These are phyloP conservation scores for Didymella glomerata DNA, from an alignment of 2,329 filamentous ascomycete genomes.

Conservation along the genomic window DNA sequence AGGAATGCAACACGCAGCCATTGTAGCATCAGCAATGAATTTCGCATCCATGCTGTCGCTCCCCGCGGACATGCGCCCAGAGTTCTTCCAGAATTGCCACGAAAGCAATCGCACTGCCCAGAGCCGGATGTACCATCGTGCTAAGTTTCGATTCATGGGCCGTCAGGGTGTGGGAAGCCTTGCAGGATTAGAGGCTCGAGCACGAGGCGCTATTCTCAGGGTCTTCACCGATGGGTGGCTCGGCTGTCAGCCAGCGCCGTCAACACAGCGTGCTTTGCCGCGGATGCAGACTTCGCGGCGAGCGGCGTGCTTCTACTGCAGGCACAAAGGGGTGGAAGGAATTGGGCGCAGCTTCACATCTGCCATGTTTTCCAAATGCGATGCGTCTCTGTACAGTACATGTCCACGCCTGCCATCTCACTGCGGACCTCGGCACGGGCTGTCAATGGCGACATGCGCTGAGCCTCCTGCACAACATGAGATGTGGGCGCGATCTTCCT, in stretches of 20 bases:
- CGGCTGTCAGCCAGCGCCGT: conserved; percentile 11
- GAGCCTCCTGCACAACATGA: not conserved
- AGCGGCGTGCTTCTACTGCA: conserved; percentile 11
- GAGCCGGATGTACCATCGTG: too few relatives aligned
- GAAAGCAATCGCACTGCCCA: too few relatives aligned
- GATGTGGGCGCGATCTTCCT: not conserved
- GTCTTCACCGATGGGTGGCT: conserved; percentile 7
- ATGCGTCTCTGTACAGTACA: not conserved
- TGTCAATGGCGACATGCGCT: conserved; percentile 1
- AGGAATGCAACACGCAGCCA: conserved; percentile 13
- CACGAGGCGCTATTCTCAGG: conserved; percentile 3
- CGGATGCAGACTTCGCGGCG: not conserved
- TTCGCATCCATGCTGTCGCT: conserved; percentile 1
- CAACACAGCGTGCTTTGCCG: not conserved
- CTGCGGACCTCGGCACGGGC: conserved; percentile 4
- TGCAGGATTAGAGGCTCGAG: conserved; percentile 14
- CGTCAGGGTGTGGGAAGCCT: conserved; percentile 7
- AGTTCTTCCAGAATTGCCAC: not conserved
- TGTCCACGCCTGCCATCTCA: not conserved
- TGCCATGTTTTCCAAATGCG: conserved; percentile 5
- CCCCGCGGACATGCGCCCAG: not conserved
- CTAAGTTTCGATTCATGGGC: conserved; percentile 11
- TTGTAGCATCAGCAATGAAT: not conserved
- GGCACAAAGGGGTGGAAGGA: conserved; percentile 15
- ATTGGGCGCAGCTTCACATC: conserved; percentile 13